Evolutionary conservation across 768 basidiomycete genomes (phyloP), one percentile per base, ranked within the genome.

Genomic region (Mycena maculata): DNA sequence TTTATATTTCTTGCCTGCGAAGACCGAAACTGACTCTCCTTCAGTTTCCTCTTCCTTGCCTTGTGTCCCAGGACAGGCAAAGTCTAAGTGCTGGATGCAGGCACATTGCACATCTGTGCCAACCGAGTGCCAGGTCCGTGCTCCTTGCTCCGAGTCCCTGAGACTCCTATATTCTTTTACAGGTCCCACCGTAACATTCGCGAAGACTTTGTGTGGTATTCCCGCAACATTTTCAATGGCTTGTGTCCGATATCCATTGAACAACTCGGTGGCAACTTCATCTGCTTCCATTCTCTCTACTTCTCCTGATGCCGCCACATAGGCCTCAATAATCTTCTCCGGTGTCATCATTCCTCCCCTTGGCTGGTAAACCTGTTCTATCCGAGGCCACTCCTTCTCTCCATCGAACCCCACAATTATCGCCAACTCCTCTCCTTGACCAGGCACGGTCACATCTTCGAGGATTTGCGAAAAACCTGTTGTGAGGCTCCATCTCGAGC

Each of bases 1-100:
- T 53, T 75, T 76, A 49, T 77, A 76, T 31, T 69, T 69, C 36
- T 68, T 68, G 31, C 53, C 60, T 7, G 60, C 61, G 36, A 55
- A 68, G 1, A 63, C 67, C 15, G 52, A 61, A 2, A 57, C 30
- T 11, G 36, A 20, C 36, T 36, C 48, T 7, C 28, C n/a, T 7
- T 30, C 44, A 7, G 15, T 1, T 7, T 20, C 39, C 20, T 25
- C 54, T 1, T 50, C 42, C 20, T 28, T 11, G 22, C 30, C 30
- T 23, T 36, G 8, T 4, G 1, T 30, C 30, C n/a, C n/a, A n/a
- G 49, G 58, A 22, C 38, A 31, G 2, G 33, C 30, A 22, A 66
- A 66, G 22, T 60, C 65, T 2, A 60, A 38, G 1, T 28, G 1
- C n/a, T 60, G 56, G n/a, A 36, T 42, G 25, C 65, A 66, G 6